Conservation (phyloP, 1,284 basidiomycete genomes). For the Ceratobasidium sp. region DNA sequence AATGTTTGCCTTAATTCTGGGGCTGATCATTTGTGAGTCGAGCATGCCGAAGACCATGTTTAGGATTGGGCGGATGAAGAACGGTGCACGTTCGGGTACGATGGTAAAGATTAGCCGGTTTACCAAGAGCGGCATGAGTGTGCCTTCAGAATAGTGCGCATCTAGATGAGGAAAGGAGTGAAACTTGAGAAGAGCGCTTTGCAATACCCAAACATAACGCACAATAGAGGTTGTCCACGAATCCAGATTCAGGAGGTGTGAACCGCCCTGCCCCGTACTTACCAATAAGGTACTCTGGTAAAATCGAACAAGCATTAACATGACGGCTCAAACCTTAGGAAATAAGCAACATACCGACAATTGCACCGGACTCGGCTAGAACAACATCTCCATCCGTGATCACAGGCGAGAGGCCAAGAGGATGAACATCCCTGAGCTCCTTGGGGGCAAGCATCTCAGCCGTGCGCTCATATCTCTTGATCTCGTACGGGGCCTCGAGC, state of each 20-base stretch:
- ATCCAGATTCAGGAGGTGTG: constrained; percentile 37
- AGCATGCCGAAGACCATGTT: constrained; percentile 33
- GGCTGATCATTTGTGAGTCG: constrained; percentile 36
- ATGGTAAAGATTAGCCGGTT: constrained; percentile 43
- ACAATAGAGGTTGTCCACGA: constrained; percentile 46
- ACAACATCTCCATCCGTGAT: constrained; percentile 60
- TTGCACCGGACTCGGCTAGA: constrained; percentile 63
- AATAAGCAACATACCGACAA: constrained; percentile 56
- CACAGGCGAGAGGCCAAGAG: constrained; percentile 62
- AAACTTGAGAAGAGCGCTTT: not conserved
- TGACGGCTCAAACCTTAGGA: not conserved
- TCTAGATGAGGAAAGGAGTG: constrained; percentile 10
- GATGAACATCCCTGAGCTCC: constrained; percentile 49
- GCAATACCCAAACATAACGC: not conserved
- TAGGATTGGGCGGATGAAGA: constrained; percentile 43
- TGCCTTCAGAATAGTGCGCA: constrained; percentile 46
- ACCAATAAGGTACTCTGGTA: constrained; percentile 44
- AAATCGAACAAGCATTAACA: not conserved
- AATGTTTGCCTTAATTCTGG: constrained; percentile 18
- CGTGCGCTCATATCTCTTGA: constrained; percentile 44
- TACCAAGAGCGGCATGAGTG: constrained; percentile 41
- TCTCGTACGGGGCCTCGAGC: constrained; percentile 44
- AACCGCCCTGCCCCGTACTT: constrained; percentile 45
- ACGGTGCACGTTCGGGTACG: constrained; percentile 36
- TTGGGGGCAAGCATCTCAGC: constrained; percentile 33